Conservation (phyloP, 23 red algal genomes). For the Gracilaria gracilis region DNA sequence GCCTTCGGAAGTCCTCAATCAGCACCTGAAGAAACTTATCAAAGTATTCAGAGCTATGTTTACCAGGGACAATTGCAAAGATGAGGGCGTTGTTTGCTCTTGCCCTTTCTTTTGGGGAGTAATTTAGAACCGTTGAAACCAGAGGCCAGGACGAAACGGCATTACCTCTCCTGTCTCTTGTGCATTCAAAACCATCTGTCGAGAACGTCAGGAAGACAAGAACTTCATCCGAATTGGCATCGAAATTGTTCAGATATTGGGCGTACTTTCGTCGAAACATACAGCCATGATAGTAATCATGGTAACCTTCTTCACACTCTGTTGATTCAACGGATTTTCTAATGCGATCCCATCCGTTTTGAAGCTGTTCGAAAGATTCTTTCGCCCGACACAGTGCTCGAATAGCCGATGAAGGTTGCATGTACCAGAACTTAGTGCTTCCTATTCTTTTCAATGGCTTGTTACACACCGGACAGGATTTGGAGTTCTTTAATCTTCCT, state of each 20-base stretch:
- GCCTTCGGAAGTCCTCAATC: not conserved
- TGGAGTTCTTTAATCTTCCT: not conserved
- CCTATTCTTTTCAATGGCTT: not conserved
- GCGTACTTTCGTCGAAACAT: conserved; percentile 1
- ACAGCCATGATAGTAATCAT: conserved; percentile 24
- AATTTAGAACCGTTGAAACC: not conserved
- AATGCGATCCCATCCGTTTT: not conserved
- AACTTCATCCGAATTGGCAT: not conserved
- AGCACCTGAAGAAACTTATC: conserved; percentile 8
- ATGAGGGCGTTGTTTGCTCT: conserved; percentile 10
- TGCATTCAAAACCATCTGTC: conserved; percentile 29
- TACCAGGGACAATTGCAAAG: not conserved
- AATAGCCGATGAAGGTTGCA: not conserved
- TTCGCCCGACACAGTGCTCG: not conserved
- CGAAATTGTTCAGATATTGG: not conserved
- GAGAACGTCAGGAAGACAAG: conserved; percentile 2
- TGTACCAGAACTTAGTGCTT: not conserved
- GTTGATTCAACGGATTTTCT: not conserved
- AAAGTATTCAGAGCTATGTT: conserved; percentile 16
- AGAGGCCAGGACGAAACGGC: conserved; percentile 6
- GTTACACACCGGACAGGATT: not conserved
- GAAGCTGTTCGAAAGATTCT: not conserved
- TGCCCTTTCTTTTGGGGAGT: not conserved
- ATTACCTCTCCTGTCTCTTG: not conserved
- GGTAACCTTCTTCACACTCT: not conserved